Percentiles rank a stretch among this genome's conserved stretches.
phyloP scores from a whole-genome alignment of 1,284 basidiomycete genomes.

The Irpex rosettiformis region DNA sequence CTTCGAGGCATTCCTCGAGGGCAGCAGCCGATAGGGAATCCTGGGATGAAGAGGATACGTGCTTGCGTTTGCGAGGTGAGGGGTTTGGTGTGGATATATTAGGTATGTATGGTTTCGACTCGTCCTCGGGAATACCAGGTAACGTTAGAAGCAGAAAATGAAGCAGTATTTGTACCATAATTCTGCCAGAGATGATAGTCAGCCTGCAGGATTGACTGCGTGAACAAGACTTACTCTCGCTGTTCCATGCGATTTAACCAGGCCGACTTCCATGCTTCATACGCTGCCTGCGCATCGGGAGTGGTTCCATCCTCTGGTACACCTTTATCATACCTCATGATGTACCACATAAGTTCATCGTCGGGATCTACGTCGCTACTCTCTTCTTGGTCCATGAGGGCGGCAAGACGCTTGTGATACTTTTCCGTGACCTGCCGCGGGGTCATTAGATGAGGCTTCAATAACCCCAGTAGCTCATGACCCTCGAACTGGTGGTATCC shows the following conservation, averaged over 20 bases:
- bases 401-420: conserved; percentile 57
- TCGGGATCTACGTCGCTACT: conserved; percentile 44
- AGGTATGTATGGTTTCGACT: conserved; percentile 5
- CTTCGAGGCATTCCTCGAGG: conserved; percentile 55
- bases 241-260: conserved; percentile 67
- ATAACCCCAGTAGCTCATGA: conserved; percentile 45
- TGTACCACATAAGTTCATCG: conserved; percentile 72
- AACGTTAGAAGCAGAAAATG: conserved; percentile 62
- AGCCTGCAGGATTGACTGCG: neutral
- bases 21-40: neutral
- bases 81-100: conserved; percentile 19
- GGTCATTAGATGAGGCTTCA: conserved; percentile 60
- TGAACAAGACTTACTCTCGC: conserved; percentile 53
- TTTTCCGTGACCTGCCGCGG: conserved; percentile 53
- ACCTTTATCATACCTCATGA: conserved; percentile 53
- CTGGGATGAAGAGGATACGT: neutral
- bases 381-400: conserved; percentile 55
- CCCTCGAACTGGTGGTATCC: conserved; percentile 33
- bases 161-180: conserved; percentile 69
- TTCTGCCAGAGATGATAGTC: conserved; percentile 37
- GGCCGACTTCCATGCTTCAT: conserved; percentile 46
- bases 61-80: conserved; percentile 23
- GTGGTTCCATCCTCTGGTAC: conserved; percentile 28
- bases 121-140: conserved; percentile 33
- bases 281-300: conserved; percentile 27